A percentile compares a stretch with the other conserved stretches of the same genome.
These are phyloP conservation scores for Cymbidium sinense DNA, from an alignment of 106 monocot genomes.

Conservation along the genomic window DNA sequence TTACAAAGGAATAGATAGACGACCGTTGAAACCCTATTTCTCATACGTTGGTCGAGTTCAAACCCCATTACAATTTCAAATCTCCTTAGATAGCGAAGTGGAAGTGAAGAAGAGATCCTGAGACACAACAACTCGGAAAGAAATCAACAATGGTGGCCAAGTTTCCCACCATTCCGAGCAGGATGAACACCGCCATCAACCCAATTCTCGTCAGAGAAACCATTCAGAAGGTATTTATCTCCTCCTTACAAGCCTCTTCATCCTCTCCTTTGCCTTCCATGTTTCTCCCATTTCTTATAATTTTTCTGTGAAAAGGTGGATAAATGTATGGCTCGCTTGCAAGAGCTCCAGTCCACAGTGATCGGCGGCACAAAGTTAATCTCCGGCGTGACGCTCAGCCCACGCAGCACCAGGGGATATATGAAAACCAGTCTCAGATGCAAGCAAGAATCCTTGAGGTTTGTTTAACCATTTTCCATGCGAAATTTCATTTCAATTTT, in stretches of 20 bases:
- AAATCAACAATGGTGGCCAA: slow-evolving; percentile 64
- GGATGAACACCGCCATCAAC: slow-evolving; percentile 36
- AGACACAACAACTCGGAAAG: background rate
- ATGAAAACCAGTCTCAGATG: slow-evolving; percentile 72
- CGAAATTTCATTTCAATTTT: background rate
- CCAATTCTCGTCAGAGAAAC: slow-evolving; percentile 69
- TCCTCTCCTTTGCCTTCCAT: background rate
- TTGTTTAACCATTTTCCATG: background rate
- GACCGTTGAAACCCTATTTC: too few species aligned
- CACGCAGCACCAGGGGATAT: slow-evolving; percentile 74
- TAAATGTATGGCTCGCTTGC: slow-evolving; percentile 75
- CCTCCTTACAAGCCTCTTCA: background rate
- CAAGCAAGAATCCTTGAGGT: slow-evolving; percentile 79
- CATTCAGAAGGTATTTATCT: slow-evolving; percentile 50
- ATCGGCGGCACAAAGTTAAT: slow-evolving; percentile 59
- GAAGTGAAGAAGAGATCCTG: background rate
- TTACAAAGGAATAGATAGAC: background rate
- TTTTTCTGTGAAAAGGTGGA: slow-evolving; percentile 46
- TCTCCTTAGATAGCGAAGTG: background rate
- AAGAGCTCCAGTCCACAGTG: slow-evolving; percentile 87
- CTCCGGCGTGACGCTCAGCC: slow-evolving; percentile 75
- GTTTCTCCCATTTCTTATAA: background rate
- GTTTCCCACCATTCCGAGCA: slow-evolving; percentile 50
- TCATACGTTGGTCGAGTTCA: too few species aligned
- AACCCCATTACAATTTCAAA: background rate